Evolutionary conservation across 257 asterid species (phyloP).

Genomic region (Solanum chiquidenum): DNA sequence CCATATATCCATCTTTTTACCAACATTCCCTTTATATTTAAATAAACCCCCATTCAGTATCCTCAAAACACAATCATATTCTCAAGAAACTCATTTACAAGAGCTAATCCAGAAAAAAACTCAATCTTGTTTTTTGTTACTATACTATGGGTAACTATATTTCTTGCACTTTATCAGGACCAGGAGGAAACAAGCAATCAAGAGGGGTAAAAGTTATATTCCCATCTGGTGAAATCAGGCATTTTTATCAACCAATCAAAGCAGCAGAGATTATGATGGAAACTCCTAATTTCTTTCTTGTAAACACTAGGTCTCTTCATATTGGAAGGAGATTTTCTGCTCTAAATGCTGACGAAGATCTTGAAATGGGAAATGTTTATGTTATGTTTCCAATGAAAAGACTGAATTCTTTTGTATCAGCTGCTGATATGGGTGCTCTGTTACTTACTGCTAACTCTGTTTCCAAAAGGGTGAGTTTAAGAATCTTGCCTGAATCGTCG

Average conservation of each 20-base stretch:
- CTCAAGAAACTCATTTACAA: too few species aligned
- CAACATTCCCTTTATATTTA: neutral
- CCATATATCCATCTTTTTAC: neutral
- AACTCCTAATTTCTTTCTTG: conserved; percentile 47
- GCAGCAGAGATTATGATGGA: conserved; percentile 70
- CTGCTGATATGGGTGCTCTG: conserved; percentile 62
- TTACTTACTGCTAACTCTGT: conserved; percentile 52
- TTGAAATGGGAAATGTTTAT: conserved; percentile 54
- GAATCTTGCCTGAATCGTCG: conserved; percentile 44
- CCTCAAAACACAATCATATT: too few species aligned
- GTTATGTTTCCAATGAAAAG: conserved; percentile 67
- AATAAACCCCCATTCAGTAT: neutral
- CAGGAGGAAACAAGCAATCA: conserved; percentile 18
- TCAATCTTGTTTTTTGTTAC: neutral
- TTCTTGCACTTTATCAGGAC: conserved; percentile 37
- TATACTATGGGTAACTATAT: conserved; percentile 43
- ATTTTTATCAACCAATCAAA: conserved; percentile 25
- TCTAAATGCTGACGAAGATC: conserved; percentile 74
- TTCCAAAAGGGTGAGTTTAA: conserved; percentile 31
- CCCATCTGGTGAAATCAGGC: conserved; percentile 40
- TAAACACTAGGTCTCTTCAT: conserved; percentile 43
- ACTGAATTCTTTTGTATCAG: conserved; percentile 43
- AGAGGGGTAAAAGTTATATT: conserved; percentile 37
- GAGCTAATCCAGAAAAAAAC: too few species aligned
- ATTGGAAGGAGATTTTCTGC: conserved; percentile 65